Evolutionary conservation across 495 filamentous ascomycete genomes (phyloP).

Genomic region (Penicillium samsonianum): DNA sequence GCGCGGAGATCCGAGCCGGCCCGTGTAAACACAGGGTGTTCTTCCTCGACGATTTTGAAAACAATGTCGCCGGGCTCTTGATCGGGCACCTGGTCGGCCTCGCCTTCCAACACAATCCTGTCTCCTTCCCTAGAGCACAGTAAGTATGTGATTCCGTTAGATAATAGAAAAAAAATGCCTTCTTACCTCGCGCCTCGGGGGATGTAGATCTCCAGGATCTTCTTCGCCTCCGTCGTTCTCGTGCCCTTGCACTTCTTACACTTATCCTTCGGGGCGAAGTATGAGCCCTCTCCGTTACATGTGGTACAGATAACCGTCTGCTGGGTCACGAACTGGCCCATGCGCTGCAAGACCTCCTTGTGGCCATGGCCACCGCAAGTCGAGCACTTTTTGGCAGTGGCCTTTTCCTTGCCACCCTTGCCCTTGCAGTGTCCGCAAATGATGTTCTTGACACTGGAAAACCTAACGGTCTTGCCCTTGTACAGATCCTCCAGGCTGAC

Average conservation of each 20-base stretch:
- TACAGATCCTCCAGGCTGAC: slow-evolving; percentile 91
- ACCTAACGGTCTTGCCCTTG: slow-evolving; percentile 97
- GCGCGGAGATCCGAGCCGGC: slow-evolving; percentile 83
- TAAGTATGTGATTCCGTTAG: slow-evolving; percentile 19
- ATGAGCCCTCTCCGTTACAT: slow-evolving; percentile 78
- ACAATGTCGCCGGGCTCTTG: slow-evolving; percentile 91
- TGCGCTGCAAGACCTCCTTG: slow-evolving; percentile 68
- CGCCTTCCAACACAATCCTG: slow-evolving; percentile 84
- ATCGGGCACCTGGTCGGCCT: slow-evolving; percentile 91
- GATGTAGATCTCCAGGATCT: slow-evolving; percentile 94
- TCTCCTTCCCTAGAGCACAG: slow-evolving; percentile 66
- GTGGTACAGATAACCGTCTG: slow-evolving; percentile 70
- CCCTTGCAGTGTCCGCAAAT: slow-evolving; percentile 87
- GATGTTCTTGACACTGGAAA: slow-evolving; percentile 89
- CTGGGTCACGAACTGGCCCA: slow-evolving; percentile 81
- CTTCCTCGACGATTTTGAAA: slow-evolving; percentile 79
- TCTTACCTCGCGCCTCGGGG: slow-evolving; percentile 74
- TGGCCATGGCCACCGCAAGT: slow-evolving; percentile 76
- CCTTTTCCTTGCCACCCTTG: slow-evolving; percentile 86
- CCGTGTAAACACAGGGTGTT: slow-evolving; percentile 77
- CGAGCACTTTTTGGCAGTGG: slow-evolving; percentile 81
- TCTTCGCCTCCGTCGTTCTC: slow-evolving; percentile 76
- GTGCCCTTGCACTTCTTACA: slow-evolving; percentile 98
- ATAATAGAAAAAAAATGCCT: background rate
- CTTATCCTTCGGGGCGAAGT: slow-evolving; percentile 91